These are phyloP conservation scores for Globisporangium viniferum DNA, from an alignment of 352 stramenopile genomes.

Conservation along the genomic window DNA sequence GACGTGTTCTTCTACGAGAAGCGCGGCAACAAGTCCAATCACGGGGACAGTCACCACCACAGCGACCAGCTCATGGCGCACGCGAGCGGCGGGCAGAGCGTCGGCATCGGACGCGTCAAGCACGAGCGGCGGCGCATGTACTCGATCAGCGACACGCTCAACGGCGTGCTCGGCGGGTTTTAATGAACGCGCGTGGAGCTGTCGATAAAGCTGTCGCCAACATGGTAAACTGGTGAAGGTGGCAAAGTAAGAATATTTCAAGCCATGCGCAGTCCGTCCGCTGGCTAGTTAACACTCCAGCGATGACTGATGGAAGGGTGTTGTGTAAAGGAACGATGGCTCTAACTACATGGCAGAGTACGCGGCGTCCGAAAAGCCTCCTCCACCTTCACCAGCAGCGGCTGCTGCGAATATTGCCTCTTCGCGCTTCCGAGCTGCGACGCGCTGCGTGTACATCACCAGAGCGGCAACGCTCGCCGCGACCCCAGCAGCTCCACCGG, in stretches of 20 bases:
- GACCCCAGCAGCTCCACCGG: not conserved
- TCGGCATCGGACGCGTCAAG: constrained; percentile 67
- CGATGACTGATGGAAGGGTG: not conserved
- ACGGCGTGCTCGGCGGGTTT: constrained; percentile 68
- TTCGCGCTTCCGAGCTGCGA: not conserved
- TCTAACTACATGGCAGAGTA: constrained; percentile 1
- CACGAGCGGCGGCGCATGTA: constrained; percentile 71
- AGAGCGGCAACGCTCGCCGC: not conserved
- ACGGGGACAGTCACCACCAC: not conserved
- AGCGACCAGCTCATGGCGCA: constrained; percentile 28
- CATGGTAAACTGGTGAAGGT: not conserved
- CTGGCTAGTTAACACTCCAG: not conserved
- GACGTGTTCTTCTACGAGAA: constrained; percentile 88
- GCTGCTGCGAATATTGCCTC: not conserved
- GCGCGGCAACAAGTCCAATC: constrained; percentile 23
- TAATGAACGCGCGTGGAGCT: constrained; percentile 26
- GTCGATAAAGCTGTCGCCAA: not conserved
- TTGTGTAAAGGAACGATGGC: not conserved
- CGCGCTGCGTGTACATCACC: not conserved
- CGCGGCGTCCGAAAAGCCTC: not conserved
- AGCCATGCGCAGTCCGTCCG: not conserved
- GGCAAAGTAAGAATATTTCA: not conserved
- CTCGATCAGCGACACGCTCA: constrained; percentile 71
- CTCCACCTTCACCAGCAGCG: not conserved
- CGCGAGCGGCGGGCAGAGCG: constrained; percentile 53